Percentiles rank a stretch among this genome's conserved stretches.
These are phyloP conservation scores for Fusarium verrucosum DNA, from an alignment of 2,329 filamentous ascomycete genomes.

Conservation along the genomic window DNA sequence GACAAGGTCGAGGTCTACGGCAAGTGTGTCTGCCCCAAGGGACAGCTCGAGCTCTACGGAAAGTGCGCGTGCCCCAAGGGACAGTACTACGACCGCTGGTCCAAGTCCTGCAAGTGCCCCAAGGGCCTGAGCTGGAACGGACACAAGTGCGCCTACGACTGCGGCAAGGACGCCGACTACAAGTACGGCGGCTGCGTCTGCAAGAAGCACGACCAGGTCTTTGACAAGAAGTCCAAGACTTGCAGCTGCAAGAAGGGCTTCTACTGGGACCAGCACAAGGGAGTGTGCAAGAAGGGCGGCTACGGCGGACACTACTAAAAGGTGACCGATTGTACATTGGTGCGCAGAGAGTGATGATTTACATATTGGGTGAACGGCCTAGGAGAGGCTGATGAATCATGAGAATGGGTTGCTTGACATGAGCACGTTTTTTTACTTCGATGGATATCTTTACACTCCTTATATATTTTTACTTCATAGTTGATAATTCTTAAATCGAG, in stretches of 20 bases:
- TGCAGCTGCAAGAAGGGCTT: constrained; percentile 30
- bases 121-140: constrained; percentile 33
- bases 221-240: constrained; percentile 23
- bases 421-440: constrained; percentile 6
- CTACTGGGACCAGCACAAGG: constrained; percentile 21
- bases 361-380: background rate
- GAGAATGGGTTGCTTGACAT: constrained; percentile 7
- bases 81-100: constrained; percentile 34
- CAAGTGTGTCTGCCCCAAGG: constrained; percentile 30
- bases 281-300: constrained; percentile 28
- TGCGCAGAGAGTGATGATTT: background rate
- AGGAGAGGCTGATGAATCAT: background rate
- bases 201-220: constrained; percentile 31
- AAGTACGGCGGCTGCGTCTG: constrained; percentile 36
- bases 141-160: constrained; percentile 28
- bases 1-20: constrained; percentile 15
- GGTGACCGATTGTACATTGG: background rate
- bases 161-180: constrained; percentile 32
- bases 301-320: constrained; percentile 15
- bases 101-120: constrained; percentile 31
- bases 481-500: constrained; percentile 35
- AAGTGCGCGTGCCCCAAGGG: constrained; percentile 30
- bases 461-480: constrained; percentile 29
- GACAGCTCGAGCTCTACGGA: constrained; percentile 12
- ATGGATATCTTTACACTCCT: constrained; percentile 29